phyloP scores from a whole-genome alignment of 768 basidiomycete genomes.

The Serendipita vermifera region DNA sequence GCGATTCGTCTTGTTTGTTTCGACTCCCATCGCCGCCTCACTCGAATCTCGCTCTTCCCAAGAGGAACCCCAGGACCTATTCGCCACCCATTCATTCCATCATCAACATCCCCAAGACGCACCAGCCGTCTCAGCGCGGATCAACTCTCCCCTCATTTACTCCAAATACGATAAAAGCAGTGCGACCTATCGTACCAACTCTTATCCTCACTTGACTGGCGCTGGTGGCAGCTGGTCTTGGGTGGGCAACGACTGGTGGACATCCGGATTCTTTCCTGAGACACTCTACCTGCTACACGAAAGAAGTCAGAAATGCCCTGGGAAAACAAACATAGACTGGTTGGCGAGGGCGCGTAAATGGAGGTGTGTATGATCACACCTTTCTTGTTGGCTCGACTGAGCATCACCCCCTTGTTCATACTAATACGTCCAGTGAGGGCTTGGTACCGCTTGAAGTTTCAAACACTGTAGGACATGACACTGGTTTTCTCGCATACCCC shows the following conservation, averaged over 20 bases:
- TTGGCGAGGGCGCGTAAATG: slow-evolving; percentile 38
- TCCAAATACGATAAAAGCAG: background rate
- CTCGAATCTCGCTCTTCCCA: too few relatives aligned
- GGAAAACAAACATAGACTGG: slow-evolving; percentile 31
- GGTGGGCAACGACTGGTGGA: slow-evolving; percentile 12
- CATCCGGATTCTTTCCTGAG: slow-evolving; percentile 16
- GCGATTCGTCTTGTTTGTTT: too few relatives aligned
- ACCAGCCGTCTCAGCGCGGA: background rate
- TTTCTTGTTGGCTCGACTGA: too few relatives aligned
- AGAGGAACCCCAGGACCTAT: too few relatives aligned
- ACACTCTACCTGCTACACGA: slow-evolving; percentile 13
- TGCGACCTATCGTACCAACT: background rate
- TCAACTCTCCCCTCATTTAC: background rate
- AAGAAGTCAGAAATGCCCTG: slow-evolving; percentile 9
- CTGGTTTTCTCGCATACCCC: slow-evolving; percentile 58
- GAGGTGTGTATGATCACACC: background rate
- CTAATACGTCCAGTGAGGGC: slow-evolving; percentile 36
- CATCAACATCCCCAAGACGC: too few relatives aligned
- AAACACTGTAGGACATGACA: slow-evolving; percentile 48
- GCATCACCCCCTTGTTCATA: too few relatives aligned
- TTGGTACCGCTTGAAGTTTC: slow-evolving; percentile 37
- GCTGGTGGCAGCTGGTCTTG: background rate
- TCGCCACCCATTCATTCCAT: too few relatives aligned
- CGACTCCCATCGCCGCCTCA: too few relatives aligned
- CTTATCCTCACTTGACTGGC: background rate